phyloP scores from a whole-genome alignment of 768 basidiomycete species.

The Kwoniella sp. region DNA sequence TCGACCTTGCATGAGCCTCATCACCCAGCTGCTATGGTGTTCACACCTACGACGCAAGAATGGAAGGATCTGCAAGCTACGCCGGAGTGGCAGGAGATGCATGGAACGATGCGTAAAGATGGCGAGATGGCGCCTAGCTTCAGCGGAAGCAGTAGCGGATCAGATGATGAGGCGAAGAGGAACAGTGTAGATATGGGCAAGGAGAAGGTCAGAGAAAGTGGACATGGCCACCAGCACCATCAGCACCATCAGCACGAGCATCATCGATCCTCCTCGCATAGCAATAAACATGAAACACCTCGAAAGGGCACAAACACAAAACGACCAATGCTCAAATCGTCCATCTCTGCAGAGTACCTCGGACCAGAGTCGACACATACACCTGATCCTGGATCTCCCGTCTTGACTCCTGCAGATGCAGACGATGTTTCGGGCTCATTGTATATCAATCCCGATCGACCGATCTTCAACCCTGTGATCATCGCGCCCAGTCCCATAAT shows the following conservation, averaged over 20 bases:
- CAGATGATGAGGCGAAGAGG: constrained; percentile 23
- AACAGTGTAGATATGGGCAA: constrained; percentile 9
- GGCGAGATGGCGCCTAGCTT: constrained; percentile 14
- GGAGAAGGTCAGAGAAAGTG: neutral
- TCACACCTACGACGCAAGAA: constrained; percentile 55
- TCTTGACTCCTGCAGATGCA: constrained; percentile 17
- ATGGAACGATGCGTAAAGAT: neutral
- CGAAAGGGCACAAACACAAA: neutral
- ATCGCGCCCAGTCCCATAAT: constrained; percentile 45
- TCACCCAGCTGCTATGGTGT: constrained; percentile 42
- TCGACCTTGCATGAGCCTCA: constrained; percentile 14
- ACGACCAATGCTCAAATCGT: constrained; percentile 6
- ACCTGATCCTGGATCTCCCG: constrained; percentile 44
- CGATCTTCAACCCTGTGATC: constrained; percentile 34
- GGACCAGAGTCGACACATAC: constrained; percentile 32
- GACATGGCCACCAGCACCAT: neutral
- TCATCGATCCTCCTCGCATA: neutral
- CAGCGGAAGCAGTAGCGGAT: constrained; percentile 19
- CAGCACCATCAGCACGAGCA: neutral
- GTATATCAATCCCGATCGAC: neutral
- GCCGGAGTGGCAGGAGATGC: constrained; percentile 24
- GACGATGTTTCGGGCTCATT: constrained; percentile 2
- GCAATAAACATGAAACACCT: neutral
- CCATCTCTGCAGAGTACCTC: constrained; percentile 44
- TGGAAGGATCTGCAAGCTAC: constrained; percentile 49